Evolutionary conservation across 2,329 filamentous ascomycete species (phyloP), one percentile per base, ranked within the genome.

Genomic region (Aspergillus sp.): DNA sequence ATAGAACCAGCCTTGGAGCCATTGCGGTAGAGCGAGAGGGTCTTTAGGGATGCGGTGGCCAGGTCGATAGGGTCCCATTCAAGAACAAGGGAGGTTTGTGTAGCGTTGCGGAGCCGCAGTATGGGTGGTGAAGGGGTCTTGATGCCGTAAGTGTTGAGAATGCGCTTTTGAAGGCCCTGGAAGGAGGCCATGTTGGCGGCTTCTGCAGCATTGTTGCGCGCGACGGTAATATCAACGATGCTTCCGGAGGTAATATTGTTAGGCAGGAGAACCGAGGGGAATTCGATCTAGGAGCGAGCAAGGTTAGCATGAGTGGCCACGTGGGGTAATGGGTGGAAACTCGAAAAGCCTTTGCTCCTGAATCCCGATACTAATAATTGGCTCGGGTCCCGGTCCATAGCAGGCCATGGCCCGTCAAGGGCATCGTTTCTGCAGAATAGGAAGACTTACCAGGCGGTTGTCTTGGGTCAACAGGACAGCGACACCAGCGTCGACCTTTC

Each of bases 401-500:
- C 19, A 44, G 49, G 43, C 35, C 25, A 12, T n/a, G 31, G 33
- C 25, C 19, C 40, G 39, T 46, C 47, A 37, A 51, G 52, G 57
- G 48, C 41, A 44, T 56, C 35, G 40, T 47, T 35, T 25, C 40
- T 57, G 50, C 35, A 45, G 31, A 23, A 27, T 35, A 52, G 64
- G 59, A 46, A 46, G 60, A 76, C 88, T 71, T 86, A 97, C 93
- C 69, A 99, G 84, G 73, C 95, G 89, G 79, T 98, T 98, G 77
- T 99, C 95, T 73, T 96, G 90, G 48, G 95, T 99, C 71, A 99
- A 81, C 55, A 99, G 88, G 62, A 99, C 95, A 50, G 95, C 96
- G 73, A 99, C 93, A 78, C 95, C 95, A 70, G 95, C 95, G 78
- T 99, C 95, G 78, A 99, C 95, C 82, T 99, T 99, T 82, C 95